Evolutionary conservation across 2,329 filamentous ascomycete genomes (phyloP).

Genomic region (Aspergillus pseudoterreus): DNA sequence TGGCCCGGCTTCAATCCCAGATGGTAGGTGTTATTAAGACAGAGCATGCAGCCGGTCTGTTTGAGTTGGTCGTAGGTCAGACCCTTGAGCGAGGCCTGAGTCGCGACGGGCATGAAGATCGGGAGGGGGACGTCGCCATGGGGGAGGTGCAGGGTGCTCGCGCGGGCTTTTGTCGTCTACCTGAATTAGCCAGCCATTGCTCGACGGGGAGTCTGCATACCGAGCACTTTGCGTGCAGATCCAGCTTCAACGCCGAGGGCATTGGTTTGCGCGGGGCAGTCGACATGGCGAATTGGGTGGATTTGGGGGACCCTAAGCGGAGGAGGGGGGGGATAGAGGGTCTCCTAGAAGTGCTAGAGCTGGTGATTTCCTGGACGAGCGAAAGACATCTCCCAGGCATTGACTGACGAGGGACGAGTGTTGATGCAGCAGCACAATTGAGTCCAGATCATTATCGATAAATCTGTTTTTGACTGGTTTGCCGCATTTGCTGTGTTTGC

Average conservation of each 20-base stretch:
- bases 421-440: neutral
- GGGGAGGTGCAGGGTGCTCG: slow-evolving; percentile 79
- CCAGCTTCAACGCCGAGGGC: slow-evolving; percentile 68
- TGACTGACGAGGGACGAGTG: neutral
- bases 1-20: slow-evolving; percentile 92
- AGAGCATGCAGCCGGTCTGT: slow-evolving; percentile 81
- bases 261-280: slow-evolving; percentile 31
- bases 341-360: no score
- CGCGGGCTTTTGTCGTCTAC: slow-evolving; percentile 90
- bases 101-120: slow-evolving; percentile 98
- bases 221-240: slow-evolving; percentile 74
- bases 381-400: slow-evolving; percentile 3
- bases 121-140: slow-evolving; percentile 89
- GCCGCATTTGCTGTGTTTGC: slow-evolving; percentile 14
- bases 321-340: neutral
- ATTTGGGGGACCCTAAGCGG: neutral
- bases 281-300: slow-evolving; percentile 25
- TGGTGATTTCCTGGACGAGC: neutral
- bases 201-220: slow-evolving; percentile 49
- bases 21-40: slow-evolving; percentile 98
- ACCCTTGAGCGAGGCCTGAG: slow-evolving; percentile 92
- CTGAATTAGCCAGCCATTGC: neutral
- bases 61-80: slow-evolving; percentile 89
- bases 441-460: slow-evolving; percentile 4
- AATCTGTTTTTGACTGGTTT: slow-evolving; percentile 6